Evolutionary conservation across 139 green algal genomes (phyloP), one percentile per base, ranked within the genome.

Genomic region (Volvox africanus): DNA sequence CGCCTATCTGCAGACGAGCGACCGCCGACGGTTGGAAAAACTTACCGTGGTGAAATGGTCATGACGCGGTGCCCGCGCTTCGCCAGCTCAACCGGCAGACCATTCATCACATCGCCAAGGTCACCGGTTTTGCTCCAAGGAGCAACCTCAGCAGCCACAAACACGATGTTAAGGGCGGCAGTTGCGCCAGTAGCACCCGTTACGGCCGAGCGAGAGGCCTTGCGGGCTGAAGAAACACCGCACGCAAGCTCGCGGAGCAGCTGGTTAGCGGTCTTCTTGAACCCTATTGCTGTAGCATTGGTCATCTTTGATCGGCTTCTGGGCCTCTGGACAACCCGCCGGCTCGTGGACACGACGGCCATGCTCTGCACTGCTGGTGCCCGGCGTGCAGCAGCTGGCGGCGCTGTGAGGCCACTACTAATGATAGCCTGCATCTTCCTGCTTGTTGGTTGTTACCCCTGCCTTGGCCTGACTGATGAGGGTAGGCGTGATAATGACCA

Each of bases 51-150:
- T 0, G 98, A 93, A 78, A 99, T 97, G 44, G 97, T 97, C 91
- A 99, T 98, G 20, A 99, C 98, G 61, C 95, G 97, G 97, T 99
- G 98, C 13, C 98, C 98, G 30, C 97, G 96, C 95, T 97, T 98
- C 55, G 94, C 95, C 44, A 99, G 93, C 88, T 97, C 97, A 20
- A 98, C 94, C 30, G 97, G 97, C 32, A 99, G 96, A 17, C 97
- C 97, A 13, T 91, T 89, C 16, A 96, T 92, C 24, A 98, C 96
- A 92, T 98, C 96, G 44, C 96, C 96, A n/a, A 97, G 92, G n/a
- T 95, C 96, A 69, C 97, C 97, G 33, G 97, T 99, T 95, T 99
- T 99, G 88, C 82, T 95, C 96, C 96, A 99, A 0, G 97, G 97
- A 0, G 97, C 92, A 1, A 97, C 95, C 92, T 98, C 88, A 32